Conservation (phyloP, 2,329 filamentous ascomycete species). For the Hypocrella siamensis region DNA sequence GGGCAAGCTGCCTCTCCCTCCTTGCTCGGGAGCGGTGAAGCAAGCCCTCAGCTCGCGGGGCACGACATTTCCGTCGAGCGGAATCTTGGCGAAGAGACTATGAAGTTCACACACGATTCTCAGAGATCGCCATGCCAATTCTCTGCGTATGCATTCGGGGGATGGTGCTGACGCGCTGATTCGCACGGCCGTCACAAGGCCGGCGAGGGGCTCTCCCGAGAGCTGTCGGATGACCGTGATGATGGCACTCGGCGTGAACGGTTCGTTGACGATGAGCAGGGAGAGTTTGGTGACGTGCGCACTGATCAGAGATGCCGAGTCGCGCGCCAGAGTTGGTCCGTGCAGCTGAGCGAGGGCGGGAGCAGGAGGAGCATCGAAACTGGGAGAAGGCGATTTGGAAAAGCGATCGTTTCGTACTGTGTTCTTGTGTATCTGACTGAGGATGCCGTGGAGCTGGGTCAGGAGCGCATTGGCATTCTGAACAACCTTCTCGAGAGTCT, state of each 20-base stretch:
- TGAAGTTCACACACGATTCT: slow-evolving; percentile 47
- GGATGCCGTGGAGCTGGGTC: slow-evolving; percentile 24
- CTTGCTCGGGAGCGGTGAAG: slow-evolving; percentile 18
- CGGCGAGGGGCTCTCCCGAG: slow-evolving; percentile 57
- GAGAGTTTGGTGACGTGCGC: slow-evolving; percentile 81
- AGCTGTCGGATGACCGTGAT: slow-evolving; percentile 55
- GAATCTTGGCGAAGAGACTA: slow-evolving; percentile 43
- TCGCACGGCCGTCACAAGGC: slow-evolving; percentile 54
- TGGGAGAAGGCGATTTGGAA: slow-evolving; percentile 9
- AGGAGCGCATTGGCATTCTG: slow-evolving; percentile 22
- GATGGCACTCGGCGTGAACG: slow-evolving; percentile 70
- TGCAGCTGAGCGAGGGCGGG: slow-evolving; percentile 21
- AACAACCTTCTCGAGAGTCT: slow-evolving; percentile 22
- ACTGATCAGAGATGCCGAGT: slow-evolving; percentile 57
- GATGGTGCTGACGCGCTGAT: slow-evolving; percentile 46
- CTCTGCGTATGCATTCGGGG: slow-evolving; percentile 45
- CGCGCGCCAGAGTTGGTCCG: slow-evolving; percentile 52
- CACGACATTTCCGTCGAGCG: slow-evolving; percentile 38
- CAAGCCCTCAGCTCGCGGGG: slow-evolving; percentile 11
- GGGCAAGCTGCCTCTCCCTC: slow-evolving; percentile 38
- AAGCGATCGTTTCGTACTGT: too few relatives aligned
- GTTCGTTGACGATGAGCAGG: slow-evolving; percentile 70
- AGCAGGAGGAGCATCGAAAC: slow-evolving; percentile 5
- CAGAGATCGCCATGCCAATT: slow-evolving; percentile 44
- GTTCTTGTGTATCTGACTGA: slow-evolving; percentile 25